Evolutionary conservation across 2,329 filamentous ascomycete species (phyloP), one percentile per base, ranked within the genome.

Genomic region (Beauveria sp.): DNA sequence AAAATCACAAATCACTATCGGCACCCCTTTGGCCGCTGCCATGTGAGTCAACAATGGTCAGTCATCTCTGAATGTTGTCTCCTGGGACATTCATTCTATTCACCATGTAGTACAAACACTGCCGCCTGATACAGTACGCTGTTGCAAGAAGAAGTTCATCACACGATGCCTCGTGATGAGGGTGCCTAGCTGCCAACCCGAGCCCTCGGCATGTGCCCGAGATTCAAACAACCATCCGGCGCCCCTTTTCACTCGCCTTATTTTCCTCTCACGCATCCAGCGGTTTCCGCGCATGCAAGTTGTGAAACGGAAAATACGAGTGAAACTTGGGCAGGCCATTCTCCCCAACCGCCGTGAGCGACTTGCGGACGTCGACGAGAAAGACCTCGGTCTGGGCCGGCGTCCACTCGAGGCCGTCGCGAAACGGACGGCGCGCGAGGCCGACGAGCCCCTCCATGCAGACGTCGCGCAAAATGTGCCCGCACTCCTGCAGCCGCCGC

Each of bases 381-480:
- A 78, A 77, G 69, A 79, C 75, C 65, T 79, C 75, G 38, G 77
- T 76, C 65, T 79, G 75, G 18, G 76, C 61, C 28, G 66, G 51
- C 0, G 76, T 77, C 77, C 77, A 79, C 5, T 69, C 65, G 2
- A 79, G 69, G 0, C 75, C 76, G 16, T 74, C 71, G 9, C 73
- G 72, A 55, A 79, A 73, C 1, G 77, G 74, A 26, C 71, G 69
- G 50, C 74, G 69, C 9, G 74, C 67, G 9, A 79, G 64, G 2
- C 76, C 77, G 31, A 73, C 67, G 28, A 79, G 70, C 2, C 76
- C 76, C 68, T 74, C 72, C 66, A 76, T 70, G 58, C 76, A 69
- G 4, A 75, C 74, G 28, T 79, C 77, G 40, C 77, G 71, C 63
- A 81, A 66, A 26, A 81, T 73, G 38, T 78, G 70, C 1, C 80